A percentile compares a stretch with the other conserved stretches of the same genome.
Evolutionary conservation across 768 basidiomycete species (phyloP).

Genomic region (Xerocomellus dryophilus): DNA sequence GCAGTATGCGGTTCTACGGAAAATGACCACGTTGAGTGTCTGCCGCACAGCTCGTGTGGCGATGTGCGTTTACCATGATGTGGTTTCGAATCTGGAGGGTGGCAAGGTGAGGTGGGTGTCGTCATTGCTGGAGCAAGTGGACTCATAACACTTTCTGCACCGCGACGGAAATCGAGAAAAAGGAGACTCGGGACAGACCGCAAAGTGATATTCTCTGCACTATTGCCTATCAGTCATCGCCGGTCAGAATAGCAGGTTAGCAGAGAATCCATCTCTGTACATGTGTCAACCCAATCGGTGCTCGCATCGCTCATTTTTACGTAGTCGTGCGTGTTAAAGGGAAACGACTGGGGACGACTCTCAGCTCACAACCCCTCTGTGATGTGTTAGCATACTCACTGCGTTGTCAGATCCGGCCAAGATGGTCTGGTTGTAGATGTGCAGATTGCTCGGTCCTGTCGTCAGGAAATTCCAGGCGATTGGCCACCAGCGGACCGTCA

Average conservation of each 20-base stretch:
- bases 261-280: neutral
- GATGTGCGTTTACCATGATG: too few species aligned
- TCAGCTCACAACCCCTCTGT: neutral
- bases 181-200: slow-evolving; percentile 23
- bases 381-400: neutral
- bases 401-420: neutral
- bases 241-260: slow-evolving; percentile 36
- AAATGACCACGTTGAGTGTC: too few species aligned
- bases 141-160: neutral
- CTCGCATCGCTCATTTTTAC: too few species aligned
- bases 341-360: too few species aligned
- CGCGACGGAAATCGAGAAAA: neutral
- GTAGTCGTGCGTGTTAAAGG: too few species aligned
- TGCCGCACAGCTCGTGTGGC: too few species aligned
- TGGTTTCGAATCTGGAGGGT: too few species aligned
- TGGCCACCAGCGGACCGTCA: slow-evolving; percentile 35
- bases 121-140: too few species aligned
- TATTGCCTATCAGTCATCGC: slow-evolving; percentile 63
- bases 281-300: too few species aligned
- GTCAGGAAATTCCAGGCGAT: slow-evolving; percentile 60
- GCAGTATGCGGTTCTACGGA: too few species aligned
- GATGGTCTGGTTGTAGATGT: slow-evolving; percentile 30
- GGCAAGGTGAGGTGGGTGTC: too few species aligned
- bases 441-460: slow-evolving; percentile 46
- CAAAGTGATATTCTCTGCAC: slow-evolving; percentile 54